Percentiles rank a stretch among this genome's conserved stretches.
These are phyloP conservation scores for Solanum tarijense DNA, from an alignment of 257 asterid genomes.

Conservation along the genomic window DNA sequence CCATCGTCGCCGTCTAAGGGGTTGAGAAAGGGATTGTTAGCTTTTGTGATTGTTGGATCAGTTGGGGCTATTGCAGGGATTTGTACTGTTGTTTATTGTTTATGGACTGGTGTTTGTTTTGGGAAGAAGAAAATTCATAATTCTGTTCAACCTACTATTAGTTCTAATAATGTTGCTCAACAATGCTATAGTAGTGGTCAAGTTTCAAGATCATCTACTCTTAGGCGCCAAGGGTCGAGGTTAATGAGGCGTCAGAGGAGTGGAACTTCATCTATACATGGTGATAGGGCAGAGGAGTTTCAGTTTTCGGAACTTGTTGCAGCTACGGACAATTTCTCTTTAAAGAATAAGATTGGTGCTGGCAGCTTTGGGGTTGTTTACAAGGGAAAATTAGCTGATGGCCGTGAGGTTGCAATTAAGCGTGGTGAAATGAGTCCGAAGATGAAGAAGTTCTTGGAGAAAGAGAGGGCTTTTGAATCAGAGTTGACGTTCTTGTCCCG, in stretches of 20 bases:
- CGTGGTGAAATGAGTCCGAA: background rate
- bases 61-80: background rate
- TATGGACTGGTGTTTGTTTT: constrained; percentile 2
- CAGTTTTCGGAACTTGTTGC: background rate
- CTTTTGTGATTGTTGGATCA: background rate
- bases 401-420: background rate
- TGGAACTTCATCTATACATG: background rate
- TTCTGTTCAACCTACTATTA: background rate
- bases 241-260: background rate
- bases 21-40: background rate
- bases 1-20: background rate
- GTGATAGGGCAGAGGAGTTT: background rate
- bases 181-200: background rate
- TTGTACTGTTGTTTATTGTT: background rate
- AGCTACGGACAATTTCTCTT: background rate
- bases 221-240: background rate
- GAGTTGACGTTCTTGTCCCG: background rate
- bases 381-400: background rate
- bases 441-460: background rate
- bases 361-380: constrained; percentile 2
- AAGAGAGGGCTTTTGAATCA: background rate
- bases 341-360: constrained; percentile 1
- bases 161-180: background rate
- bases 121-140: constrained; percentile 4
- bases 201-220: background rate